phyloP scores from a whole-genome alignment of 2,329 filamentous ascomycete genomes.

The Neopestalotiopsis sp. region DNA sequence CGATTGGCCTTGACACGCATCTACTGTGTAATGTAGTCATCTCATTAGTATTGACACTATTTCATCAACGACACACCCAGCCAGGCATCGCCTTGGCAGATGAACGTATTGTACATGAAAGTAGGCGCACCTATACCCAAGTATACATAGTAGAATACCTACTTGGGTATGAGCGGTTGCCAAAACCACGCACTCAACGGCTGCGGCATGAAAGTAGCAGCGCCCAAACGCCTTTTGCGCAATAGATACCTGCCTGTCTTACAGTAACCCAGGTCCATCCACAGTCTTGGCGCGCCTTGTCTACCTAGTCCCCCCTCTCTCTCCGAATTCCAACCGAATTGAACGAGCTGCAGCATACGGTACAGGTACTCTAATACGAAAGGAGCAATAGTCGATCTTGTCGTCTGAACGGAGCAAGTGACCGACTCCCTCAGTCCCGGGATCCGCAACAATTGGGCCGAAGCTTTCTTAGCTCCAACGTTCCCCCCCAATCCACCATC shows the following conservation, averaged over 20 bases:
- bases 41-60: too few relatives aligned
- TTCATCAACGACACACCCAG: too few relatives aligned
- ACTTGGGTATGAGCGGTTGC: too few relatives aligned
- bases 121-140: too few relatives aligned
- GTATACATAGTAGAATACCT: too few relatives aligned
- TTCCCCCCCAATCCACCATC: neutral
- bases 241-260: neutral
- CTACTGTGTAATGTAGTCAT: too few relatives aligned
- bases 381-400: constrained; percentile 32
- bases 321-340: constrained; percentile 29
- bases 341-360: constrained; percentile 27
- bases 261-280: neutral
- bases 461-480: constrained; percentile 10
- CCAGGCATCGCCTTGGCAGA: too few relatives aligned
- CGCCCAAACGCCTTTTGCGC: too few relatives aligned
- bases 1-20: too few relatives aligned
- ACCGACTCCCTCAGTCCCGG: constrained; percentile 1
- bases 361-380: constrained; percentile 34
- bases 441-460: constrained; percentile 33
- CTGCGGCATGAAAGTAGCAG: neutral
- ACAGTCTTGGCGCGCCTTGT: neutral
- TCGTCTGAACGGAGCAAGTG: constrained; percentile 33
- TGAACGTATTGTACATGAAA: too few relatives aligned
- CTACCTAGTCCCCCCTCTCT: constrained; percentile 21
- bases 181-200: constrained; percentile 10